Base-by-base conservation (phyloP, 805 yeast genomes). In the Jamesozyma rosinii region DNA sequence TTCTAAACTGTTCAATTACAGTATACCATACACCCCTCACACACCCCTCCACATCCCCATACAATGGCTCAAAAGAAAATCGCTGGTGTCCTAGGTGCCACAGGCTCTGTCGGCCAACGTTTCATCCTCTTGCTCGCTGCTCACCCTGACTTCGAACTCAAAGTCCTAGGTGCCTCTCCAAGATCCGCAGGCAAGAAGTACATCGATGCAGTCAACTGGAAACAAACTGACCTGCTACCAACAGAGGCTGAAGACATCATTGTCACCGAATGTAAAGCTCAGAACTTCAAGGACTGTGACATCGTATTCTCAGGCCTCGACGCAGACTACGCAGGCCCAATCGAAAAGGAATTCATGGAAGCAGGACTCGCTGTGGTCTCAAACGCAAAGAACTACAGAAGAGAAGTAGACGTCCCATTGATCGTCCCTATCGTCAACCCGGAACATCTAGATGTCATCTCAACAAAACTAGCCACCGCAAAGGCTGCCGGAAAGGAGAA, bases 21-120 rank as follows among this genome's bases (percentile, higher is more conserved):
- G n/a, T n/a, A n/a, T n/a, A n/a, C n/a, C n/a, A n/a, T n/a, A n/a
- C n/a, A n/a, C n/a, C n/a, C n/a, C n/a, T n/a, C n/a, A n/a, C n/a
- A n/a, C n/a, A n/a, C n/a, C n/a, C n/a, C n/a, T n/a, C 29, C 11
- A 24, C 29, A 24, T 24, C 11, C 6, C 29, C 11, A 3, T 19
- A 34, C 19, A 19, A 37, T 37, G 39, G 39, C 32, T 37, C 39
- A 47, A 22, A 58, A 54, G 44, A 70, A 68, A 59, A 59, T 67
- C 44, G 75, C 74, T 52, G 98, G 98, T 70, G 97, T 92, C 54
- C 72, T 90, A 48, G 98, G 98, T 40, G 97, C 97, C 52, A 90
- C 98, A 11, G 98, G 98, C 42, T 81, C 95, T 35, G 98, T 92
- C 32, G 98, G 98, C 44, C 98, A 92, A 67, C 76, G 97, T 54